These are phyloP conservation scores for Herpetomonas samuelpessoai DNA, from an alignment of 208 protist genomes.

Conservation along the genomic window DNA sequence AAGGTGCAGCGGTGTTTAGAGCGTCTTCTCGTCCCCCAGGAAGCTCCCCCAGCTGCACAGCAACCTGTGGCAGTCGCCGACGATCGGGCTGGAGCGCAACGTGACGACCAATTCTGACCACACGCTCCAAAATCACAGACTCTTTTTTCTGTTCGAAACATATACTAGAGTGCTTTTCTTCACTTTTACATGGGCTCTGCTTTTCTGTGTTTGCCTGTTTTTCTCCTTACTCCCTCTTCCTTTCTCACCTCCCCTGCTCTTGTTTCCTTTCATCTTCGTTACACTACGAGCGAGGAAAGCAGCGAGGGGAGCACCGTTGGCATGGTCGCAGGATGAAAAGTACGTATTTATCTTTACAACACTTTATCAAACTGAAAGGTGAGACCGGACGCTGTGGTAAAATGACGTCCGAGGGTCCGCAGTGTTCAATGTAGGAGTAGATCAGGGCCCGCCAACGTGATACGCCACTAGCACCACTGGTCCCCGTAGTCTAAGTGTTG, in stretches of 20 bases:
- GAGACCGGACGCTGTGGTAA: too few relatives aligned
- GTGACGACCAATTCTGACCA: too few relatives aligned
- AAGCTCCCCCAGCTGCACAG: too few relatives aligned
- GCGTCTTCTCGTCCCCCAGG: constrained; percentile 13
- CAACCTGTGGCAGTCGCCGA: too few relatives aligned
- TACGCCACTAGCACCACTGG: too few relatives aligned
- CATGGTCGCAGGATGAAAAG: background rate
- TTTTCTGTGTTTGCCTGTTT: background rate
- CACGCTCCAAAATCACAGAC: constrained; percentile 9
- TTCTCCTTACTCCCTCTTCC: background rate
- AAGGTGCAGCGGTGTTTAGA: constrained; percentile 42
- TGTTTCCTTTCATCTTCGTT: background rate
- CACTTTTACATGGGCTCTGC: background rate
- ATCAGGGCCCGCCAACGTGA: too few relatives aligned
- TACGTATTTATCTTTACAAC: too few relatives aligned
- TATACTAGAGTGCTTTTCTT: background rate
- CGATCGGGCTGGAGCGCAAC: too few relatives aligned
- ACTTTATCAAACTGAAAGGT: too few relatives aligned
- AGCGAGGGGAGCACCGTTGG: background rate
- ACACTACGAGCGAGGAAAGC: background rate
- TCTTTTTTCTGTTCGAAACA: background rate
- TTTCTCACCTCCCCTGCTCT: background rate
- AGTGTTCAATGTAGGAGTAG: too few relatives aligned
- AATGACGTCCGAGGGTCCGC: too few relatives aligned
- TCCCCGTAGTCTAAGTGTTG: too few relatives aligned